phyloP scores from a whole-genome alignment of 345 rosid genomes.

The Populus euphratica region DNA sequence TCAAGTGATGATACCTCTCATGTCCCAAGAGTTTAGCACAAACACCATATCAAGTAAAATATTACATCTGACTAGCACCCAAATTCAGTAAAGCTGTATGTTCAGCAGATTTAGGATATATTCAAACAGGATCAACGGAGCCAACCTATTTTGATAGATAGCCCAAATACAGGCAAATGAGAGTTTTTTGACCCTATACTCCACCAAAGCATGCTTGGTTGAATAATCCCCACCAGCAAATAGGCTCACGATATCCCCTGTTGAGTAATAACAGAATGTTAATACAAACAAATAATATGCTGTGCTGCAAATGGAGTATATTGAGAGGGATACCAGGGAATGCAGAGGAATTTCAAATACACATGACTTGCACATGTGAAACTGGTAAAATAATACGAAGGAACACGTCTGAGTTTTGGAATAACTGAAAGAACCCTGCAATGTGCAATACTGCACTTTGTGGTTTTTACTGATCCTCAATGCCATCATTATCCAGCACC shows the following conservation, averaged over 20 bases:
- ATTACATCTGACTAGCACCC: constrained; percentile 3
- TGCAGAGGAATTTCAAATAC: background rate
- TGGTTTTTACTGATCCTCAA: background rate
- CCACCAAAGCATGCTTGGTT: constrained; percentile 53
- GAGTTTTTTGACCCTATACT: constrained; percentile 68
- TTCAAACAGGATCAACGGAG: background rate
- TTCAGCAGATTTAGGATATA: background rate
- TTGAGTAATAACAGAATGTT: constrained; percentile 26
- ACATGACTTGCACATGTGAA: background rate
- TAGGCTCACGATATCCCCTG: constrained; percentile 71
- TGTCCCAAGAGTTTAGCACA: background rate
- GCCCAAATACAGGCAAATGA: constrained; percentile 72
- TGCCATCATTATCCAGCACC: background rate
- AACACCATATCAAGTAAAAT: background rate
- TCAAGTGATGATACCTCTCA: background rate
- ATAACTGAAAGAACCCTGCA: background rate
- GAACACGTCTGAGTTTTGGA: background rate
- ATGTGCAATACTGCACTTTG: background rate
- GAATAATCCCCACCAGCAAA: constrained; percentile 59
- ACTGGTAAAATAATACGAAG: background rate
- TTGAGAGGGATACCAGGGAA: background rate
- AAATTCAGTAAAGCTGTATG: constrained; percentile 6
- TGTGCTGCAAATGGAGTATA: constrained; percentile 3
- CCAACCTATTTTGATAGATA: constrained; percentile 75
- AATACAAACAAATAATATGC: constrained; percentile 14